Conservation (phyloP, 1,139 yeast genomes). For the Pneumocystis canis region DNA sequence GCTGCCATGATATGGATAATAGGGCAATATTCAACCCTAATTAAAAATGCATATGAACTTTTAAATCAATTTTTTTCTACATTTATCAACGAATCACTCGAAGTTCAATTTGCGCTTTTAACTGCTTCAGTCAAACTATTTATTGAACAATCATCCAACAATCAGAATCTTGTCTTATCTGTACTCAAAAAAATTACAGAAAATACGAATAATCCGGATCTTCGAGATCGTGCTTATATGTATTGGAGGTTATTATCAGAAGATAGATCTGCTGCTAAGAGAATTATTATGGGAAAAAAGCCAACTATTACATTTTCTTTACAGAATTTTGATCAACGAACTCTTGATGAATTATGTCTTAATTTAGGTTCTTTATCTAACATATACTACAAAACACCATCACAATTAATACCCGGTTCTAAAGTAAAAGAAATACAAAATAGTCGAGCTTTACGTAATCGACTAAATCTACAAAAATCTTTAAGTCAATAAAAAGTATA, state of each 20-base stretch:
- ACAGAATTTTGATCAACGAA: constrained; percentile 53
- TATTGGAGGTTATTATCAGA: constrained; percentile 70
- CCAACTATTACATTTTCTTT: constrained; percentile 57
- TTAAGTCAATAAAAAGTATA: not conserved
- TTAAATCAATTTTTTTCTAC: constrained; percentile 34
- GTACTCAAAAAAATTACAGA: constrained; percentile 62
- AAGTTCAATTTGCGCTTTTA: constrained; percentile 58
- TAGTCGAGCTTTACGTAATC: not conserved
- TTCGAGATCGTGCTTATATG: constrained; percentile 71
- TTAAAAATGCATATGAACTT: constrained; percentile 35
- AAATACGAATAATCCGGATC: constrained; percentile 61
- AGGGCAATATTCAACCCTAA: constrained; percentile 50
- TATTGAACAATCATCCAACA: constrained; percentile 38
- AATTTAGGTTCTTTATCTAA: constrained; percentile 67
- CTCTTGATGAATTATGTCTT: constrained; percentile 68
- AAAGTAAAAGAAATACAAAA: constrained; percentile 37
- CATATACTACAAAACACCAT: constrained; percentile 68
- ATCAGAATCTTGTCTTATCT: constrained; percentile 44
- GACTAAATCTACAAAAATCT: not conserved
- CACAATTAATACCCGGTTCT: constrained; percentile 58
- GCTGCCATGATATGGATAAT: constrained; percentile 71
- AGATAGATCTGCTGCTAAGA: constrained; percentile 30
- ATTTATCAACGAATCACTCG: constrained; percentile 48
- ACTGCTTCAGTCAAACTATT: constrained; percentile 66
- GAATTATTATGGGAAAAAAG: constrained; percentile 42